Evolutionary conservation across 2,329 filamentous ascomycete species (phyloP).

Genomic region (Sporothrix variecibatus): DNA sequence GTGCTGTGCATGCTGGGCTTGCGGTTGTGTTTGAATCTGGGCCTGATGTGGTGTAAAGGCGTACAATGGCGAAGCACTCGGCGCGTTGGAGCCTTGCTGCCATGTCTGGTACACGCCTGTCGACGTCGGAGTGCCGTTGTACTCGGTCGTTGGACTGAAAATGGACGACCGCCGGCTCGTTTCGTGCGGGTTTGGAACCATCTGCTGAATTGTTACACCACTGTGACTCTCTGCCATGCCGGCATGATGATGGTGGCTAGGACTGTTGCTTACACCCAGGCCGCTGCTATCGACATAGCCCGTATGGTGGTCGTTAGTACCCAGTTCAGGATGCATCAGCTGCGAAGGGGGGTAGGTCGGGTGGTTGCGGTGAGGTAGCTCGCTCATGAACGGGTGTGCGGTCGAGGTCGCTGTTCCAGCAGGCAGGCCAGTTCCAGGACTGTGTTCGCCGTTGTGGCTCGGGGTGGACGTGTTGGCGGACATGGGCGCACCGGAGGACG

Average conservation of each 20-base stretch:
- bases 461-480: constrained; percentile 20
- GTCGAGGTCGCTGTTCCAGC: not conserved
- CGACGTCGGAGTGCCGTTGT: constrained; percentile 41
- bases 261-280: constrained; percentile 40
- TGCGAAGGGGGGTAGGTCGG: constrained; percentile 43
- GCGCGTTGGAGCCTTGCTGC: constrained; percentile 47
- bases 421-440: constrained; percentile 33
- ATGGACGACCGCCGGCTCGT: constrained; percentile 50
- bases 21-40: constrained; percentile 25
- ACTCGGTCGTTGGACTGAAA: constrained; percentile 48
- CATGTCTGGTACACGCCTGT: constrained; percentile 48
- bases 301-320: constrained; percentile 41
- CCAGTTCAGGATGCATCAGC: constrained; percentile 48
- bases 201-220: constrained; percentile 47
- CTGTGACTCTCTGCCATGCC: constrained; percentile 33
- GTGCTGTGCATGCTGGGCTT: constrained; percentile 25
- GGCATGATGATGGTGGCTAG: constrained; percentile 23
- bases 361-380: constrained; percentile 47
- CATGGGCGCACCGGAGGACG: constrained; percentile 15
- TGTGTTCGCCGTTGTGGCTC: constrained; percentile 41
- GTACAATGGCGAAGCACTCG: constrained; percentile 49
- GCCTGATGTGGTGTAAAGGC: constrained; percentile 47
- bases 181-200: constrained; percentile 50
- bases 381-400: constrained; percentile 40
- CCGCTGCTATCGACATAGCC: constrained; percentile 43